These are phyloP conservation scores for Calonectria henricotiae DNA, from an alignment of 2,329 filamentous ascomycete species.

Conservation along the genomic window DNA sequence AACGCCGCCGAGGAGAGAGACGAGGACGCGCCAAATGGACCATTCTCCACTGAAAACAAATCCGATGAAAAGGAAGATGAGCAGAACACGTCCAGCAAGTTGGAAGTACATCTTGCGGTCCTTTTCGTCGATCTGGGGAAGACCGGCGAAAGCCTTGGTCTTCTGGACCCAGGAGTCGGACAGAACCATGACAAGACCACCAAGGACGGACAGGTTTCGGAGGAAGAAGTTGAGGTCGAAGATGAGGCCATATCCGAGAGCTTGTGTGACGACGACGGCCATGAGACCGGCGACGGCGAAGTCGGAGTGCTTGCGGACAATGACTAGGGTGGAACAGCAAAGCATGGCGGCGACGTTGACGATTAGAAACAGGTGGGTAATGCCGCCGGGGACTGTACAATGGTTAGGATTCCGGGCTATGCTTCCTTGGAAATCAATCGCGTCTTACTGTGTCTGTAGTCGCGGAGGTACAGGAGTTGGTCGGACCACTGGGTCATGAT, in stretches of 20 bases:
- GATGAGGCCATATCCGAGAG: slow-evolving; percentile 96
- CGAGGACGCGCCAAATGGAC: slow-evolving; percentile 89
- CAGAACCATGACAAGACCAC: slow-evolving; percentile 96
- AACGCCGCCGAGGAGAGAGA: slow-evolving; percentile 87
- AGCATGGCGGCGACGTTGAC: slow-evolving; percentile 92
- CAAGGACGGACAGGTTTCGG: slow-evolving; percentile 97
- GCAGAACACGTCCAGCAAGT: slow-evolving; percentile 92
- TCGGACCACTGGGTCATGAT: slow-evolving; percentile 99
- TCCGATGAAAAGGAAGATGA: slow-evolving; percentile 98
- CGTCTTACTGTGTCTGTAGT: slow-evolving; percentile 91
- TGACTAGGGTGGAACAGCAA: slow-evolving; percentile 86
- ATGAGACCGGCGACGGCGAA: slow-evolving; percentile 93
- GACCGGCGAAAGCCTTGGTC: slow-evolving; percentile 94
- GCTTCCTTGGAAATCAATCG: slow-evolving; percentile 13
- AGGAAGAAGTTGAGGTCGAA: slow-evolving; percentile 99
- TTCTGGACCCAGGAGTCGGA: slow-evolving; percentile 99
- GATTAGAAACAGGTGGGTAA: slow-evolving; percentile 95
- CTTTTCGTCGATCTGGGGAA: slow-evolving; percentile 97
- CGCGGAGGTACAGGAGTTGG: slow-evolving; percentile 92
- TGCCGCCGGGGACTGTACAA: slow-evolving; percentile 82
- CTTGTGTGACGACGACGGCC: slow-evolving; percentile 92
- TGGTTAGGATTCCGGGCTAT: slow-evolving; percentile 41
- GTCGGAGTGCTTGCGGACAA: slow-evolving; percentile 92
- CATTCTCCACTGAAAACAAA: slow-evolving; percentile 97
- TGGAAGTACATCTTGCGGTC: slow-evolving; percentile 99